A percentile compares a stretch with the other conserved stretches of the same genome.
Conservation (phyloP, 768 basidiomycete genomes). For the Lactifluus rugatus region DNA sequence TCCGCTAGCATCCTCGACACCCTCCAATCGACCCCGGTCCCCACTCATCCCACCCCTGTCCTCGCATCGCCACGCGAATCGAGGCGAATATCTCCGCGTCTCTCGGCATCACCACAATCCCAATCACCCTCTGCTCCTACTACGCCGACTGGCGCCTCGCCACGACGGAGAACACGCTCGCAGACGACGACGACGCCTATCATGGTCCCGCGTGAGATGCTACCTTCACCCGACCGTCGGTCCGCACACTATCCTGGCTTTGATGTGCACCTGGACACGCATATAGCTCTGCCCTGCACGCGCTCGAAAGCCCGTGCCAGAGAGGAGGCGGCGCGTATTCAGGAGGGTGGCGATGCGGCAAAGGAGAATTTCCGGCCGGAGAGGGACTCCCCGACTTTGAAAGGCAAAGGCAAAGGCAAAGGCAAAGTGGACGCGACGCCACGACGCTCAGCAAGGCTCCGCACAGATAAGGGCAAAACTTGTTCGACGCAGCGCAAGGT, state of each 20-base stretch:
- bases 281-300: conserved; percentile 10
- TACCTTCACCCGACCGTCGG: conserved; percentile 10
- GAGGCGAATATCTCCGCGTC: conserved; percentile 9
- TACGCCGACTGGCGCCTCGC: conserved; percentile 12
- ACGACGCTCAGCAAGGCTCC: conserved; percentile 15
- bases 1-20: background rate
- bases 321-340: conserved; percentile 1
- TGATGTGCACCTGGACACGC: conserved; percentile 19
- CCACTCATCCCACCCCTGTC: background rate
- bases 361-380: conserved; percentile 20
- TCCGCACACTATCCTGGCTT: conserved; percentile 20
- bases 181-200: background rate
- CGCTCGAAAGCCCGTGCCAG: conserved; percentile 7
- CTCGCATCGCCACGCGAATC: conserved; percentile 1
- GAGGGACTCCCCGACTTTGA: background rate
- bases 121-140: background rate
- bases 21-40: background rate
- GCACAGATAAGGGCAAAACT: background rate
- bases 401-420: conserved; percentile 3
- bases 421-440: conserved; percentile 1
- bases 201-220: conserved; percentile 16
- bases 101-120: background rate
- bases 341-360: conserved; percentile 4
- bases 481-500: background rate
- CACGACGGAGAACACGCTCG: conserved; percentile 14